These are phyloP conservation scores for Blastomyces emzantsi DNA, from an alignment of 2,329 filamentous ascomycete species.

Conservation along the genomic window DNA sequence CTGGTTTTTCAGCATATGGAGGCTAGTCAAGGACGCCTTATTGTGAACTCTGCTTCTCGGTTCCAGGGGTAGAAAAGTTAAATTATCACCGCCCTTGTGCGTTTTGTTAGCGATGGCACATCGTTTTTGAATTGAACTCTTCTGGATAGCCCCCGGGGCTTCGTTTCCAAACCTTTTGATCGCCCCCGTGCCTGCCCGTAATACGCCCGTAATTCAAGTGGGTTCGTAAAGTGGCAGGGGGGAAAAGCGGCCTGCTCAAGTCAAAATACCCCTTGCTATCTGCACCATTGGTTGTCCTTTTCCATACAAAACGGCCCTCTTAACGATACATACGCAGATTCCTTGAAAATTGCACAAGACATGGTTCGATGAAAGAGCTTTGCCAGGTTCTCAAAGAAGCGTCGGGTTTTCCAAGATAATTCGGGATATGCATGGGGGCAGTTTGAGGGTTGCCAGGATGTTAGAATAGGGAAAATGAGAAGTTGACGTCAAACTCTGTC, in stretches of 20 bases:
- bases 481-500: neutral
- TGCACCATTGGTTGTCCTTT: neutral
- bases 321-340: neutral
- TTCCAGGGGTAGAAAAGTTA: neutral
- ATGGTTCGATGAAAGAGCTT: neutral
- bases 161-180: neutral
- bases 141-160: neutral
- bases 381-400: neutral
- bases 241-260: neutral
- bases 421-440: neutral
- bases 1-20: neutral
- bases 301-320: neutral
- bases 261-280: neutral
- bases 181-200: neutral
- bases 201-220: neutral
- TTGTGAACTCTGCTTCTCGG: neutral
- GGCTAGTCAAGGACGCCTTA: neutral
- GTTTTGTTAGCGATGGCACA: neutral
- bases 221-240: neutral
- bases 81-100: neutral
- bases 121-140: neutral
- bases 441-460: neutral
- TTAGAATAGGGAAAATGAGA: neutral
- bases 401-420: no score
- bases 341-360: neutral